Conservation (phyloP, 352 stramenopile genomes). For the Phytophthora lateralis region DNA sequence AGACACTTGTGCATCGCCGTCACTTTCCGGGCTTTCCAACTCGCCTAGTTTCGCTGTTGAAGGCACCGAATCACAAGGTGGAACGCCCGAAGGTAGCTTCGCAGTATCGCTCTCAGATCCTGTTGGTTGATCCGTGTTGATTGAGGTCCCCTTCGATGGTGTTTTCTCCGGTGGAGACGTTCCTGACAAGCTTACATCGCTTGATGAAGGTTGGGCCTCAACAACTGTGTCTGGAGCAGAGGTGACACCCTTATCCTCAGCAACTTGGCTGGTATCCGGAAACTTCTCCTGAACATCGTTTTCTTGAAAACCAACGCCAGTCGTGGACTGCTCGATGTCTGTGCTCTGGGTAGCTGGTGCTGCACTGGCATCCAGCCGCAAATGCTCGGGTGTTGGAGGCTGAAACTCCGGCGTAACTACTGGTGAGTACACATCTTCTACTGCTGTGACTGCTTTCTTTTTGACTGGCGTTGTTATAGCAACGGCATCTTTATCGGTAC, state of each 20-base stretch:
- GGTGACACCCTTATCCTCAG: not conserved
- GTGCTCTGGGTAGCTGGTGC: not conserved
- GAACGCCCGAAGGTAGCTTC: not conserved
- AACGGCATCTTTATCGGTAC: constrained; percentile 10
- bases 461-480: constrained; percentile 14
- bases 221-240: not conserved
- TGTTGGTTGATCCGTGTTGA: constrained; percentile 4
- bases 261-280: not conserved
- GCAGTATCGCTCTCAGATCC: not conserved
- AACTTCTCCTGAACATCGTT: not conserved
- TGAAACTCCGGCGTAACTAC: not conserved
- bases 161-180: not conserved
- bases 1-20: not conserved
- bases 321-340: not conserved
- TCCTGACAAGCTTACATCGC: not conserved
- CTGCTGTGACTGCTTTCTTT: constrained; percentile 13
- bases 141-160: not conserved
- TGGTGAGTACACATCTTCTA: constrained; percentile 12
- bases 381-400: not conserved
- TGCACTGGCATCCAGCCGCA: constrained; percentile 1
- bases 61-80: not conserved
- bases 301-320: not conserved
- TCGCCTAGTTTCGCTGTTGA: not conserved
- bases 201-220: not conserved
- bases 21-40: not conserved